These are phyloP conservation scores for Aspergillus ellipticus DNA, from an alignment of 495 filamentous ascomycete species.

Conservation along the genomic window DNA sequence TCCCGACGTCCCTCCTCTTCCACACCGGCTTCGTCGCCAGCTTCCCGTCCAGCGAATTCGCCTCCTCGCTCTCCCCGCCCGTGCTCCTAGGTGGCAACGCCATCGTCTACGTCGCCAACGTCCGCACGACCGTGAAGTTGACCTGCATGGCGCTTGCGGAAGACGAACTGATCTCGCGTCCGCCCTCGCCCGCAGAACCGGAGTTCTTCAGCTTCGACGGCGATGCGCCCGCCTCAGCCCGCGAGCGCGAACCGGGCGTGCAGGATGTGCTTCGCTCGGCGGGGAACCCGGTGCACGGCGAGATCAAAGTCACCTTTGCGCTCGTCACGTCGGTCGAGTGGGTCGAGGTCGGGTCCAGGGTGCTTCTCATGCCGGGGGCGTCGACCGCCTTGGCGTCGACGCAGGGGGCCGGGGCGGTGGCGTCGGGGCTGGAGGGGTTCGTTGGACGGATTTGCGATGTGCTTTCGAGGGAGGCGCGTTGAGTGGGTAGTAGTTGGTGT, in stretches of 20 bases:
- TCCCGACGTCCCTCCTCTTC: constrained; percentile 40
- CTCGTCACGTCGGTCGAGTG: constrained; percentile 77
- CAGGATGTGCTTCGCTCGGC: constrained; percentile 22
- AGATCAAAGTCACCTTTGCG: constrained; percentile 68
- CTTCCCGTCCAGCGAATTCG: constrained; percentile 40
- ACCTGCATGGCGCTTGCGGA: constrained; percentile 46
- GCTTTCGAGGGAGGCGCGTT: constrained; percentile 10
- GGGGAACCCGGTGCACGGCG: constrained; percentile 22
- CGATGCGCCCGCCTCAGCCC: constrained; percentile 34
- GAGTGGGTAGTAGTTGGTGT: background rate
- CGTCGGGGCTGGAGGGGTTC: constrained; percentile 47
- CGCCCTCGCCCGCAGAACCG: constrained; percentile 35
- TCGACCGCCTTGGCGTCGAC: constrained; percentile 33
- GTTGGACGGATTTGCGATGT: constrained; percentile 44
- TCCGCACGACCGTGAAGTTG: constrained; percentile 76
- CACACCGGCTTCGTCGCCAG: constrained; percentile 46
- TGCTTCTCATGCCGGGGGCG: constrained; percentile 71
- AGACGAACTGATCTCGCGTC: constrained; percentile 28
- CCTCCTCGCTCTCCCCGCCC: constrained; percentile 35
- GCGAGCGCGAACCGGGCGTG: constrained; percentile 6
- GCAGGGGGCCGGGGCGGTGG: constrained; percentile 13
- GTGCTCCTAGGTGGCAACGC: constrained; percentile 60
- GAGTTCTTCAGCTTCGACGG: constrained; percentile 67
- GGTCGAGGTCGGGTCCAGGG: constrained; percentile 74
- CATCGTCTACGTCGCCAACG: constrained; percentile 79